Percentiles rank a stretch among this genome's conserved stretches.
Evolutionary conservation across 73 alveolate genomes (phyloP).

Genomic region (Tetrahymena elliotti): DNA sequence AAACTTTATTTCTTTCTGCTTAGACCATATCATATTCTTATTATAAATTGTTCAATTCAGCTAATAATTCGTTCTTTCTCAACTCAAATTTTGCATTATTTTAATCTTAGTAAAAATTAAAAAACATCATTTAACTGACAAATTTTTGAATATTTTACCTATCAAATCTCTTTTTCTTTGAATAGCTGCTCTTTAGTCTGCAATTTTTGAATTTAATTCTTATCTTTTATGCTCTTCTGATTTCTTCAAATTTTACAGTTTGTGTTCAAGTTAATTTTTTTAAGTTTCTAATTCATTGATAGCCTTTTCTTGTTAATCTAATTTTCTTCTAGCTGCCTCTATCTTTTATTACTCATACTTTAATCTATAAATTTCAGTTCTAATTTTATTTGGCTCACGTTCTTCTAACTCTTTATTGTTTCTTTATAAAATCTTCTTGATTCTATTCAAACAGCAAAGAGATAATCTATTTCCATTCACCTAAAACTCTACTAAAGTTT

Average conservation of each 20-base stretch:
- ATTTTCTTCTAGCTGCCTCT: conserved; percentile 71
- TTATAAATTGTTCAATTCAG: conserved; percentile 1
- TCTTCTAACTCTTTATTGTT: conserved; percentile 72
- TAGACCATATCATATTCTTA: conserved; percentile 14
- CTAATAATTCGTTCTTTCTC: neutral
- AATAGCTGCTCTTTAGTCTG: conserved; percentile 59
- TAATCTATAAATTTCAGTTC: conserved; percentile 84
- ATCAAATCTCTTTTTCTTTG: conserved; percentile 63
- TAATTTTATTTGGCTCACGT: conserved; percentile 81
- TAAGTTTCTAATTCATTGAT: conserved; percentile 66
- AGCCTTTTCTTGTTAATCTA: conserved; percentile 67
- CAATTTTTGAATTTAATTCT: conserved; percentile 57
- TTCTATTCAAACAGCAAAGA: conserved; percentile 81
- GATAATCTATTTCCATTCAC: conserved; percentile 88
- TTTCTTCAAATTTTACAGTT: conserved; percentile 64
- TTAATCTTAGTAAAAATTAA: neutral
- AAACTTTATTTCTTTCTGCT: conserved; percentile 12
- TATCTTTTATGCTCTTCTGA: conserved; percentile 72
- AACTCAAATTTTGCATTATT: conserved; percentile 5
- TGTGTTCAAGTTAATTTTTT: conserved; percentile 63
- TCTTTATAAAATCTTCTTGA: conserved; percentile 65
- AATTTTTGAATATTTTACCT: conserved; percentile 29
- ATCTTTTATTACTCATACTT: conserved; percentile 88
- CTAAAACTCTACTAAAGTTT: conserved; percentile 67
- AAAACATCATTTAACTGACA: neutral